Evolutionary conservation across 225 moss, liverwort and hornwort genomes (phyloP), one percentile per base, ranked within the genome.

Genomic region (Bryoerythrophyllum caledonicum): DNA sequence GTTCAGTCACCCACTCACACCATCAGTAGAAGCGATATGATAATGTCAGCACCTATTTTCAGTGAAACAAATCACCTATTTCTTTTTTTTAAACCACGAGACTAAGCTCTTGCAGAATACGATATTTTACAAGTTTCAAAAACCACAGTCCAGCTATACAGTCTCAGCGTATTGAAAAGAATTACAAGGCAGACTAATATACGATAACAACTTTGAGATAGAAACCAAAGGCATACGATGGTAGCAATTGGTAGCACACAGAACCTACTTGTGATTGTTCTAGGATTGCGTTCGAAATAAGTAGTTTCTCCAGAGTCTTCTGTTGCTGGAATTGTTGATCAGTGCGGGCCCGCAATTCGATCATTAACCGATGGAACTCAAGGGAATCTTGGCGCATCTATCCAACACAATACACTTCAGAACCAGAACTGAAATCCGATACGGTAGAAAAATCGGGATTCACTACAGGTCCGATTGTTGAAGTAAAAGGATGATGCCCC

Each of bases 331-430:
- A 72, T 60, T 89, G 89, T 37, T 83, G 80, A 60, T 87, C 87
- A 21, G 64, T 63, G 26, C 82, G 82, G 23, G 63, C 65, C 80
- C 87, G 86, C 72, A 91, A 86, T 74, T 91, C 90, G 76, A 83
- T 78, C 80, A 91, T 75, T 25, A 93, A 55, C 51, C 82, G 87
- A 56, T 83, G 73, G 76, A 90, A 72, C 56, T 91, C 92, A 19
- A 93, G 90, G 27, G 87, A 90, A 73, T 92, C 96, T 80, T 92
- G 87, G 41, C 88, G 89, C 86, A 93, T 92, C 93, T 96, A 46
- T 65, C 63, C 81, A 74, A 69, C 25, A 68, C 37, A 77, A 73
- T n/a, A 67, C 10, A 19, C 21, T 26, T 30, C 54, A 74, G 27
- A 70, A 27, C 27, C 30, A 76, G 63, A 63, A 69, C 64, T n/a